Base-by-base conservation (phyloP, 106 monocot genomes). In the Phalaenopsis aphrodite region DNA sequence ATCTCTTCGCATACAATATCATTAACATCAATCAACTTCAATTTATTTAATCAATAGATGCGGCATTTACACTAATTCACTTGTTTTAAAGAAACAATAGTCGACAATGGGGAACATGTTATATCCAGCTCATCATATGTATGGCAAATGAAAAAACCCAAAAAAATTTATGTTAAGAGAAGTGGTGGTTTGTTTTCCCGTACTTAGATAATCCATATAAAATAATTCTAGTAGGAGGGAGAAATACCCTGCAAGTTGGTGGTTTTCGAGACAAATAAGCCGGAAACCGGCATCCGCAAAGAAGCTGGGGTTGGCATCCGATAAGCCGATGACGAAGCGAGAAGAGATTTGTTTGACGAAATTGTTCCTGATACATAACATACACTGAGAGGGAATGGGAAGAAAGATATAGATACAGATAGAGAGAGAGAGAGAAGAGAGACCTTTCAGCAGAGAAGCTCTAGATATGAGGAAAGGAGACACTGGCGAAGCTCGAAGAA, bases 401-500 rank as follows among this genome's bases (percentile, higher is more conserved):
- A 11, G 19, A 52, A 42, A 74, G 74, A 37, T 12, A 75, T 15
- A 36, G 15, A 8, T n/a, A 42, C 2, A 19, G 23, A 80, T 0
- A 52, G 36, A n/a, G 19, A 23, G 74, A 37, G 23, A 75, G 30
- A 36, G 15, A 8, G 41, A 42, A 19, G 23, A 80, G 3, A 52
- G 36, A n/a, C 48, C 48, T 48, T 11, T 48, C 48, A 11, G 48
- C 10, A 1, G 48, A 48, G 48, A 11, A 48, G 11, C 48, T 48
- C 8, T 7, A 11, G 48, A 48, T 48, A 11, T 48, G 48, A 1
- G 48, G 48, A 48, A 48, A 48, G 48, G 48, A 48, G 48, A 48
- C 48, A 11, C 66, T 67, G 37, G 6, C 30, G 82, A 76, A 65
- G 67, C 77, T 77, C 67, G 82, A 38, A 77, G 67, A 67, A 82